Conservation (phyloP, 2,329 filamentous ascomycete genomes). For the Aureobasidium sp. region DNA sequence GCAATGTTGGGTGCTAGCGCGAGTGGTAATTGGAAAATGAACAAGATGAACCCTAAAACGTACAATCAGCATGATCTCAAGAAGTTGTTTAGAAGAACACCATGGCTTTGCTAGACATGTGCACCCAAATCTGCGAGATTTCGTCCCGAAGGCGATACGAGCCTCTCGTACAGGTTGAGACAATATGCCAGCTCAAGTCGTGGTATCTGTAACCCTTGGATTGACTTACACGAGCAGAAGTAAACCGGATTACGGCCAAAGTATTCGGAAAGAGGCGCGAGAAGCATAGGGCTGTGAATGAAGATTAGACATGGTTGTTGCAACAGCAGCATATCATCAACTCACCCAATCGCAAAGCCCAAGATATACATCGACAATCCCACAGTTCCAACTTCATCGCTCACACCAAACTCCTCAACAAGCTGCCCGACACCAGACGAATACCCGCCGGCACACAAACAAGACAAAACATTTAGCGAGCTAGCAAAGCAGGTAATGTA, state of each 20-base stretch:
- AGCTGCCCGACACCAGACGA: slow-evolving; percentile 13
- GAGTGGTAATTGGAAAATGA: slow-evolving; percentile 24
- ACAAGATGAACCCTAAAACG: slow-evolving; percentile 21
- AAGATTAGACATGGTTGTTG: background rate
- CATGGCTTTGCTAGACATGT: too few species aligned
- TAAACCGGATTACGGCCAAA: slow-evolving; percentile 31
- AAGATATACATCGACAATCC: slow-evolving; percentile 26
- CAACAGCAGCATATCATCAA: background rate
- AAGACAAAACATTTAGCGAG: slow-evolving; percentile 25
- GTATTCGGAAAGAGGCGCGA: slow-evolving; percentile 30
- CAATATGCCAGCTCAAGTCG: too few species aligned
- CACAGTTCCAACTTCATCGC: slow-evolving; percentile 25
- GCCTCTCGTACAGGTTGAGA: too few species aligned
- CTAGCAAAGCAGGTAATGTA: slow-evolving; percentile 35
- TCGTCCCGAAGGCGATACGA: too few species aligned
- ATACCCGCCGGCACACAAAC: slow-evolving; percentile 14
- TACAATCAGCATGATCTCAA: too few species aligned
- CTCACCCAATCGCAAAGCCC: slow-evolving; percentile 21
- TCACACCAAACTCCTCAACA: slow-evolving; percentile 22
- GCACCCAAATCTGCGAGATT: too few species aligned
- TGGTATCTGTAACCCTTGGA: too few species aligned
- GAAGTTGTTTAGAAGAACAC: too few species aligned
- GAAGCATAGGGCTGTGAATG: slow-evolving; percentile 19
- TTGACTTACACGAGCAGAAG: slow-evolving; percentile 17
- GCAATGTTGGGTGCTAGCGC: slow-evolving; percentile 13